These are phyloP conservation scores for Eucalyptus viminalis DNA, from an alignment of 345 rosid genomes.

Conservation along the genomic window DNA sequence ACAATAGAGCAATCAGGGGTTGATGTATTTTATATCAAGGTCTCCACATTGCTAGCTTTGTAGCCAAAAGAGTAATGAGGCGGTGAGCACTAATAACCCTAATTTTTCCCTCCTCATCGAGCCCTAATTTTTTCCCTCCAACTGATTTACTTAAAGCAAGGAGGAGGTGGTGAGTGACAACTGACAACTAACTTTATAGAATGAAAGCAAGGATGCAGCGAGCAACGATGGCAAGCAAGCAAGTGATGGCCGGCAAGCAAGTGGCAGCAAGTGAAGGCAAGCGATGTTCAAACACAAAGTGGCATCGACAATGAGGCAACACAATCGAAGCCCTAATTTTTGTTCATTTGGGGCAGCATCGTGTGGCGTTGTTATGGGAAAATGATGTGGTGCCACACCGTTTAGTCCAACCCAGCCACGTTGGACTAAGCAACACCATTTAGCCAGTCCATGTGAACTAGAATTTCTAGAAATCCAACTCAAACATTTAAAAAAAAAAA, in stretches of 20 bases:
- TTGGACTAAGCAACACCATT: not conserved
- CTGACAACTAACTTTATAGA: not conserved
- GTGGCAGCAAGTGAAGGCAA: accelerated
- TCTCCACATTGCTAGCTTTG: not conserved
- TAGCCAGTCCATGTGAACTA: not conserved
- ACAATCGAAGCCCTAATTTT: accelerated
- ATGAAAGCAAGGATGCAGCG: accelerated
- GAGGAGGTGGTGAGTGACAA: not conserved
- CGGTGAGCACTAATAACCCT: not conserved
- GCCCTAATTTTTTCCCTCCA: not conserved
- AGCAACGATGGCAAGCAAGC: accelerated
- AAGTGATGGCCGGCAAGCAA: accelerated
- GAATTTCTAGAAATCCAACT: not conserved
- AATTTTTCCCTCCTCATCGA: not conserved
- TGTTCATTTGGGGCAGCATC: not conserved
- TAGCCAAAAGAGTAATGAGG: no score
- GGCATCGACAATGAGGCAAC: not conserved
- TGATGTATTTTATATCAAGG: not conserved
- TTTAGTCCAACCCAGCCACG: no score
- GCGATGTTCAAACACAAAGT: not conserved
- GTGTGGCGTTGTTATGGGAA: accelerated
- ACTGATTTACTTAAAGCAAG: not conserved
- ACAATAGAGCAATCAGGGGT: not conserved
- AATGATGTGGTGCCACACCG: not conserved
- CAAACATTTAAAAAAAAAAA: no score